Base-by-base conservation (phyloP, 2,329 filamentous ascomycete species). In the Colletotrichum neosansevieriae region DNA sequence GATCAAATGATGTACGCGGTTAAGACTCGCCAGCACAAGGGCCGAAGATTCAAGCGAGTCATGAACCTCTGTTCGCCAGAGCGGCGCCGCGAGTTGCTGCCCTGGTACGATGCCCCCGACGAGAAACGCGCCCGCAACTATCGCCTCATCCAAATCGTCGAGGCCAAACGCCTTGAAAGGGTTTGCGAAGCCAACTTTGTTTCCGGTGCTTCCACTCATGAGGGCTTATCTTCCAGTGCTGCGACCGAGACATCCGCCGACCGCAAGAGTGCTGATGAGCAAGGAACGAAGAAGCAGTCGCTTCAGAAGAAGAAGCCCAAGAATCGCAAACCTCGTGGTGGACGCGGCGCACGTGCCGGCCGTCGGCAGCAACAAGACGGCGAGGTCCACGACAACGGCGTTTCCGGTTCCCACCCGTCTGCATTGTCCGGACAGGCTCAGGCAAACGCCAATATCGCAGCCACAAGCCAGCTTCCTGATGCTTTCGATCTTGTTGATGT, bases 1-100 rank as follows among this genome's bases (percentile, higher is more conserved):
- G 66, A 69, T 29, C 54, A 59, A 45, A 44, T 60, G 47, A 42
- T 58, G 5, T 69, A 60, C 24, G 66, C 63, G 19, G 44, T 40
- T 11, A 15, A 45, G 24, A 69, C 61, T 21, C 56, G 56, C 32
- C 13, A 32, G 13, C 66, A 66, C 4, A 69, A 65, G 19, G 32
- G 42, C 15, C 40, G 62, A 32, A 53, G 66, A 17, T 56, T 34
- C 47, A 65, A 60, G 34, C 61, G 66, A 4, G 50, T 69, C 44
- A 21, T 49, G 34, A 60, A 69, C 17, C 64, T 56, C 47, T 59
- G 54, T 24, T 32, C 53, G 1, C 50, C 56, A 4, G n/a, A 49
- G 11, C 6, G 17, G 1, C 47, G 34, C 5, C 13, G 21, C 6
- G n/a, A 69, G n/a, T n/a, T 42, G 21, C 34, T 69, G 4, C 54